A percentile compares a stretch with the other conserved stretches of the same genome.
Conservation (phyloP, 2,329 filamentous ascomycete species). For the Cladosporium velox region DNA sequence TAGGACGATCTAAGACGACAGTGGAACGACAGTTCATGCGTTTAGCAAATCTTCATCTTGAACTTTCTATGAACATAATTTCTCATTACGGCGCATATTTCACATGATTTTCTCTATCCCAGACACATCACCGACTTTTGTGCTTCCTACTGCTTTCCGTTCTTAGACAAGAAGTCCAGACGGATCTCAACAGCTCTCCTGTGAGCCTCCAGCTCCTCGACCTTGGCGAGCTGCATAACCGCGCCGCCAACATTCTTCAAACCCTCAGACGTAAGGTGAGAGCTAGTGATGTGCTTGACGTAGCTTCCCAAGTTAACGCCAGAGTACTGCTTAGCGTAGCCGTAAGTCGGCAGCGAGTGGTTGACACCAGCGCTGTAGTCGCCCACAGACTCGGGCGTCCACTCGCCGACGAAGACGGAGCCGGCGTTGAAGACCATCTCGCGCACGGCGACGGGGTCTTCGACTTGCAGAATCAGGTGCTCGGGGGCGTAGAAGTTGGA, state of each 20-base stretch:
- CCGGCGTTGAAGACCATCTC: conserved; percentile 88
- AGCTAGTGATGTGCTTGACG: conserved; percentile 96
- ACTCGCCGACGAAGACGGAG: conserved; percentile 91
- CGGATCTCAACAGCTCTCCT: conserved; percentile 70
- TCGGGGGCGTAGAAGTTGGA: conserved; percentile 97
- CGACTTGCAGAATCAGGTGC: conserved; percentile 89
- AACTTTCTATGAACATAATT: not conserved
- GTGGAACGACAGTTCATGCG: not conserved
- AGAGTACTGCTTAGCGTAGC: conserved; percentile 97
- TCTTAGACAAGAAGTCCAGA: conserved; percentile 43
- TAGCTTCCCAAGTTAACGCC: conserved; percentile 96
- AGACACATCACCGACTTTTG: not conserved
- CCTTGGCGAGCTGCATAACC: conserved; percentile 92
- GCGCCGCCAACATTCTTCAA: conserved; percentile 81
- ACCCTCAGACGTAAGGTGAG: conserved; percentile 82
- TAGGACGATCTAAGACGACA: fast-evolving
- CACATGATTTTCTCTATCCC: not conserved
- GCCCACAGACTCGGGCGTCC: conserved; percentile 96
- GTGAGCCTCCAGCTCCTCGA: conserved; percentile 94
- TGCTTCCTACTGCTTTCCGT: not conserved
- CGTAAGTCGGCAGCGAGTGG: conserved; percentile 94
- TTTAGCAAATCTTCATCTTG: not conserved
- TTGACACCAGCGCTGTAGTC: conserved; percentile 99
- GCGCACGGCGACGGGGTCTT: conserved; percentile 72
- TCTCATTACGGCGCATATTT: not conserved